Conservation (phyloP, 176 grass and related monocot species). For the Chloris gayana region DNA sequence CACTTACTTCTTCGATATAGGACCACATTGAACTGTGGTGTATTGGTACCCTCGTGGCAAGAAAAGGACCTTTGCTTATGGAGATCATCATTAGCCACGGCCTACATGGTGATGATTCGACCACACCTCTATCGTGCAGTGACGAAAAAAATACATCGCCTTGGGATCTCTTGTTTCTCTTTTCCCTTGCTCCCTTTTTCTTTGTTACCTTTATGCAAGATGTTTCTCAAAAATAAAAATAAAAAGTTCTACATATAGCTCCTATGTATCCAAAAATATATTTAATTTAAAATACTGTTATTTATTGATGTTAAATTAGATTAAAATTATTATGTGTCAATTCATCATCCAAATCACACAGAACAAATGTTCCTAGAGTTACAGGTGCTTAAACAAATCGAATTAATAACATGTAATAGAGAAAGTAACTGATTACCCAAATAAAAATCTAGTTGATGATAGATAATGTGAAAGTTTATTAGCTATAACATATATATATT, state of each 20-base stretch:
- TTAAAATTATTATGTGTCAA: not conserved
- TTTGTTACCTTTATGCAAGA: not conserved
- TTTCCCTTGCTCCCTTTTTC: not conserved
- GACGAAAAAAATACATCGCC: not conserved
- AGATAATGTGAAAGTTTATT: not conserved
- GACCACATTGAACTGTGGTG: constrained; percentile 14
- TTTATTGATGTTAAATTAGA: not conserved
- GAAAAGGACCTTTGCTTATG: constrained; percentile 39
- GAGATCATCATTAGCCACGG: constrained; percentile 26
- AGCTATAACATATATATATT: not conserved
- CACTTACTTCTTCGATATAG: not conserved
- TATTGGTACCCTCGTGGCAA: constrained; percentile 19
- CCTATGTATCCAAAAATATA: no score
- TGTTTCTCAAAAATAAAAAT: no score
- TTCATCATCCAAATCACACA: no score
- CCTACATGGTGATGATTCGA: constrained; percentile 29
- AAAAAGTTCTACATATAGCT: no score
- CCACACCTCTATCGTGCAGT: constrained; percentile 25
- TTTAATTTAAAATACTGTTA: no score
- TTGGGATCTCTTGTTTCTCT: constrained; percentile 1
- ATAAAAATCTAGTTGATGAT: not conserved
- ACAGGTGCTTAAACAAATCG: not conserved
- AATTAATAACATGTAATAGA: not conserved
- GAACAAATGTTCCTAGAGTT: not conserved
- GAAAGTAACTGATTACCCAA: not conserved